These are phyloP conservation scores for Candida buenavistaensis DNA, from an alignment of 1,139 yeast species.

Conservation along the genomic window DNA sequence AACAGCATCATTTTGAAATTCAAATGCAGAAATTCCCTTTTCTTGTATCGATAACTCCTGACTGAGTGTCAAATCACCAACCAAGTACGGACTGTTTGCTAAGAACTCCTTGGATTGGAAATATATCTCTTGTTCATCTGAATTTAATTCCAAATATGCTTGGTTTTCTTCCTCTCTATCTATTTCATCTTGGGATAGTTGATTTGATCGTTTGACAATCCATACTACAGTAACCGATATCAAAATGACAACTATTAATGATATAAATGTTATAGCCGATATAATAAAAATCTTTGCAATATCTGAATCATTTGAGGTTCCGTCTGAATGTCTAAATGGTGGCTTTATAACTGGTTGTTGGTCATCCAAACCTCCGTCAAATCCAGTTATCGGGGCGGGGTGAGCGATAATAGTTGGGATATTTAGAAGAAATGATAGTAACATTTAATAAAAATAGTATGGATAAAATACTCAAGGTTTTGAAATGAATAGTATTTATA, in stretches of 20 bases:
- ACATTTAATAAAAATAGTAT: background rate
- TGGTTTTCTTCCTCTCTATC: conserved; percentile 62
- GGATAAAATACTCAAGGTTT: too few relatives aligned
- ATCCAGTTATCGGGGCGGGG: background rate
- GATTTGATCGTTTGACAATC: conserved; percentile 14
- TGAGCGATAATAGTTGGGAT: background rate
- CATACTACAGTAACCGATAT: conserved; percentile 14
- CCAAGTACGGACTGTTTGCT: conserved; percentile 55
- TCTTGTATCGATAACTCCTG: conserved; percentile 74
- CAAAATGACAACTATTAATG: conserved; percentile 15
- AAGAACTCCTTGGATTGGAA: conserved; percentile 65
- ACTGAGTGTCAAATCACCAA: conserved; percentile 43
- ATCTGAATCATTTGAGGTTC: background rate
- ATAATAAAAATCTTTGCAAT: conserved; percentile 6
- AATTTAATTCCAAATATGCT: conserved; percentile 57
- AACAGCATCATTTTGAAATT: conserved; percentile 72
- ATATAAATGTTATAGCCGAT: conserved; percentile 13
- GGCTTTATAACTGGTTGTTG: background rate
- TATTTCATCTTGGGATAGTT: conserved; percentile 50
- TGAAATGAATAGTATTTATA: too few relatives aligned
- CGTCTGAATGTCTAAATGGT: background rate
- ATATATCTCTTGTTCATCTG: conserved; percentile 80
- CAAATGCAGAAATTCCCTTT: conserved; percentile 93
- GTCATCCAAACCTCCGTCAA: background rate
- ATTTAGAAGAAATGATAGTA: background rate